Evolutionary conservation across 2,329 filamentous ascomycete genomes (phyloP), one percentile per base, ranked within the genome.

Genomic region (Colletotrichum sp.): DNA sequence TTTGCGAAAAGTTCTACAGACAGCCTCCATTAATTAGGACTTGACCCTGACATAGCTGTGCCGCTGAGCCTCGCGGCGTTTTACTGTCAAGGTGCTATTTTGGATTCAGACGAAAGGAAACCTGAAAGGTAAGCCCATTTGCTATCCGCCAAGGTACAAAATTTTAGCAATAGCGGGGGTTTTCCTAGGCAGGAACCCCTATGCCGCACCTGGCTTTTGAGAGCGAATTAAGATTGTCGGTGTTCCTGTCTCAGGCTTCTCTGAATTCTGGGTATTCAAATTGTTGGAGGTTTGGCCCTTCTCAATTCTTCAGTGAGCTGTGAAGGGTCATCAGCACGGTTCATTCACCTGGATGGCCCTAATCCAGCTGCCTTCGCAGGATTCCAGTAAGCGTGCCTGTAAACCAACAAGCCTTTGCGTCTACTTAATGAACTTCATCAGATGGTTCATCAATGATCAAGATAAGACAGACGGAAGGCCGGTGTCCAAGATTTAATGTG

Each of bases 221-320:
- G n/a, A n/a, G n/a, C n/a, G n/a, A n/a, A n/a, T n/a, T n/a, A n/a
- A n/a, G n/a, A n/a, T n/a, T n/a, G n/a, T n/a, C 39, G 39, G 5
- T 3, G 39, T 44, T 44, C 39, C 39, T 6, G 3, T 6, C 9
- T 0, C 39, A 44, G 5, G 19, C 19, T 12, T 48, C 19, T 48
- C 19, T 2, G 2, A 48, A 2, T 48, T n/a, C 39, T 48, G 2
- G 1, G 1, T 11, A n/a, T 11, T n/a, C 9, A n/a, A 44, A n/a
- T 44, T 3, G 2, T n/a, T 1, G 1, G 5, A 44, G 8, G 0
- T 19, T 44, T 44, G 2, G 16, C 36, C 16, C 39, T 44, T n/a
- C 11, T 11, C 16, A 44, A 44, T n/a, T 11, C 34, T 12, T 44
- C 39, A n/a, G 19, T 44, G 39, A 1, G 36, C 36, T 39, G 36